These are phyloP conservation scores for Zelonia costaricensis DNA, from an alignment of 208 protist species.

Conservation along the genomic window DNA sequence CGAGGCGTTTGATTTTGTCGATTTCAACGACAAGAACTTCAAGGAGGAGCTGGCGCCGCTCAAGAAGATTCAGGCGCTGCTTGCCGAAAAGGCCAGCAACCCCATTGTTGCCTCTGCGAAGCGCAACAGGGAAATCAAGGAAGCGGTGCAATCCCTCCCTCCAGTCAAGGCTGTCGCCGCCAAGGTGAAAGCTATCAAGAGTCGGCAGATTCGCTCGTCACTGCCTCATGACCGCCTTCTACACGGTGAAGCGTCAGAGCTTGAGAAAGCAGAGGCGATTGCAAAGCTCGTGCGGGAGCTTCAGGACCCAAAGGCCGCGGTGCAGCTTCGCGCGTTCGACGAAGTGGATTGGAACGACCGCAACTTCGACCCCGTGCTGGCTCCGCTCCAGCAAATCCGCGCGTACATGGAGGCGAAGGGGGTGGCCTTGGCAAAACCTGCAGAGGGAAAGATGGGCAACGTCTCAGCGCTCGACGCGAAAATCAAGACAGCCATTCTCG, in stretches of 20 bases:
- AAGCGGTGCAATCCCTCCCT: conserved; percentile 38
- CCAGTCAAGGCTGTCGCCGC: conserved; percentile 31
- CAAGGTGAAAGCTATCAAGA: conserved; percentile 35
- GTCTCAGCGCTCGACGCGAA: conserved; percentile 13
- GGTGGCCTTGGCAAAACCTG: conserved; percentile 12
- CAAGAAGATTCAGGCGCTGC: conserved; percentile 35
- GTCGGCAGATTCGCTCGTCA: conserved; percentile 15
- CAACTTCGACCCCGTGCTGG: conserved; percentile 43
- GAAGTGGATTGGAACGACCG: conserved; percentile 55
- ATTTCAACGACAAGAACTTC: conserved; percentile 57
- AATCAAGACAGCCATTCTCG: conserved; percentile 47
- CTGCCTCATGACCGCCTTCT: conserved; percentile 6
- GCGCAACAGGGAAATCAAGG: conserved; percentile 30
- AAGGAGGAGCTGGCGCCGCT: conserved; percentile 40
- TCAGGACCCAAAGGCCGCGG: conserved; percentile 24
- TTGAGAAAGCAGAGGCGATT: conserved; percentile 43
- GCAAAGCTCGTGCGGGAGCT: conserved; percentile 35
- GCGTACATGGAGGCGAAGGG: conserved; percentile 67
- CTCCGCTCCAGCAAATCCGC: conserved; percentile 39
- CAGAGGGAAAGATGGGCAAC: conserved; percentile 1
- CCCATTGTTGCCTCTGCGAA: conserved; percentile 21
- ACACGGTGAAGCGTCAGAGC: conserved; percentile 3
- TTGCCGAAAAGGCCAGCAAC: conserved; percentile 46
- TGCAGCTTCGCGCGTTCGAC: conserved; percentile 38
- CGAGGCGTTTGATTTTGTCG: conserved; percentile 42